Percentiles rank a stretch among this genome's conserved stretches.
Evolutionary conservation across 2,329 filamentous ascomycete species (phyloP).

Genomic region (Blastomyces silverae): DNA sequence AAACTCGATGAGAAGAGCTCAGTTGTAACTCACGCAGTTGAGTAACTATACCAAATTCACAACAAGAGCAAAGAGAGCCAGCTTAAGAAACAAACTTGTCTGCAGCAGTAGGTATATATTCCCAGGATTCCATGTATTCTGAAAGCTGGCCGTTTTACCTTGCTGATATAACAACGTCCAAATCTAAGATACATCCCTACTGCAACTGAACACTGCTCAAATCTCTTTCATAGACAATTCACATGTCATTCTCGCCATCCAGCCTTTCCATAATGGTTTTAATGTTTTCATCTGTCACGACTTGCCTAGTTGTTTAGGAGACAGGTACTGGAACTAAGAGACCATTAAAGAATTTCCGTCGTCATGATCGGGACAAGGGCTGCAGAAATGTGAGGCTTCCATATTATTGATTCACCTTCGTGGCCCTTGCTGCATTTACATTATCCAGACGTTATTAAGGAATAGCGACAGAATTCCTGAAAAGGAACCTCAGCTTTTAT

Average conservation of each 20-base stretch:
- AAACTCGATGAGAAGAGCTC: neutral
- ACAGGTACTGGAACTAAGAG: no score
- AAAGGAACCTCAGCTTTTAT: neutral
- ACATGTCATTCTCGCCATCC: neutral
- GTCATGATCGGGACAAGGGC: neutral
- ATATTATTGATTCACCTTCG: neutral
- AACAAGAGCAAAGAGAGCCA: neutral
- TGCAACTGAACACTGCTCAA: neutral
- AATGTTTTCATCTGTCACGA: neutral
- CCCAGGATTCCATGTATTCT: neutral
- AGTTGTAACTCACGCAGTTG: neutral
- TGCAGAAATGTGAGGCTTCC: neutral
- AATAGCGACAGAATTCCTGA: neutral
- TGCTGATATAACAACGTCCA: neutral
- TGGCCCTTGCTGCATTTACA: neutral
- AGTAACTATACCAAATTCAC: neutral
- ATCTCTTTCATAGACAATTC: neutral
- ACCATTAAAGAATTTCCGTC: neutral
- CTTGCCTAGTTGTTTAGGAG: neutral
- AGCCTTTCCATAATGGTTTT: neutral
- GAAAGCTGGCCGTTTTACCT: neutral
- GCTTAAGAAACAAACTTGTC: neutral
- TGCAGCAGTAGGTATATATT: neutral
- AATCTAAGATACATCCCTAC: neutral
- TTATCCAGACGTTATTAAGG: neutral